Evolutionary conservation across 306 rosid species (phyloP), one percentile per base, ranked within the genome.

Genomic region (Geum urbanum): DNA sequence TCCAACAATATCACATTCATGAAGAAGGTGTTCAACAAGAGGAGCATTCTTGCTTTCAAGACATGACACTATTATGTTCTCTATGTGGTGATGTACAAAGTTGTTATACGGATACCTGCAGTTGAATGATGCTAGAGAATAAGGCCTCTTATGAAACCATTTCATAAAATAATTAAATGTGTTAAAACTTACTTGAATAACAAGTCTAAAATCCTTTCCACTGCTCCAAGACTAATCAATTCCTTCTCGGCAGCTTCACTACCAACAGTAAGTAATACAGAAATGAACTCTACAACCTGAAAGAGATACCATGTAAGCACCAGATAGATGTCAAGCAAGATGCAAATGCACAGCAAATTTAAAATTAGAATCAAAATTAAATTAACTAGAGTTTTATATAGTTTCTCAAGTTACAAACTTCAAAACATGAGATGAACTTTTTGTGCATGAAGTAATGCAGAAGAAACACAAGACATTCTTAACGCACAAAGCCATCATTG

Each of bases 21-120:
- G 61, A 75, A 95, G 89, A 74, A 95, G 80, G 77, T 91, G 97
- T 58, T 83, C 91, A 49, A 77, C 77, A 65, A 95, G 89, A 53
- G 88, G 79, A 83, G 82, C 75, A 82, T 86, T 89, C 86, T 89
- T 95, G 80, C 95, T 86, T 83, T 91, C 99, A 83, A 95, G 82
- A 75, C 99, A 91, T 24, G 95, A 91, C 32, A 83, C 59, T 74
- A 91, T 72, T 63, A 95, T 91, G 69, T 69, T 87, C 86, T 91
- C 99, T 71, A 87, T 82, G 68, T 89, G 97, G 79, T 89, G 99
- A 84, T 95, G 99, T 78, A 95, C 83, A 78, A 91, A 95, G 76
- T 95, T 95, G 79, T 95, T 95, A 81, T 81, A 95, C 8, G 99
- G 97, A 83, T 95, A 95, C 92, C 99, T 95, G 70, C 53, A 59